phyloP scores from a whole-genome alignment of 2,329 filamentous ascomycete genomes.

The Colletotrichum graminicola region DNA sequence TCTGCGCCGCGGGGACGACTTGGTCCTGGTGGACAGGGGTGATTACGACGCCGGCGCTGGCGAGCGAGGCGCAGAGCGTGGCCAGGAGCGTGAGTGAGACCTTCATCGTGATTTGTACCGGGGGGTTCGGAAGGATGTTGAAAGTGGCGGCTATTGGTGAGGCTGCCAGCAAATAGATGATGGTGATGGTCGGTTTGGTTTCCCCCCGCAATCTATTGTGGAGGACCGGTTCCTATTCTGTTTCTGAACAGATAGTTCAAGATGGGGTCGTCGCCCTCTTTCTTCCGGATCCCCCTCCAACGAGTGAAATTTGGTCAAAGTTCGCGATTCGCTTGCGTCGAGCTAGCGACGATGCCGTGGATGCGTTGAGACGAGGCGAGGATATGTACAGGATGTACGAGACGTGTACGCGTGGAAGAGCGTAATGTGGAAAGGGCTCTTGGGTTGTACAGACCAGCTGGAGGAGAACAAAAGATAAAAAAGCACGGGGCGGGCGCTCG shows the following conservation, averaged over 20 bases:
- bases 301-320: not conserved
- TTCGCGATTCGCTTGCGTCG: conserved; percentile 25
- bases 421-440: conserved; percentile 5
- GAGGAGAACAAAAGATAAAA: not conserved
- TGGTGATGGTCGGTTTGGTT: not conserved
- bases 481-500: conserved; percentile 22
- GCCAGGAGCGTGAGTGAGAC: conserved; percentile 53
- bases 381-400: not conserved
- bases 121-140: not conserved
- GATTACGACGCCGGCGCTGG: conserved; percentile 66
- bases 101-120: conserved; percentile 54
- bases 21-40: conserved; percentile 65
- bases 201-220: not conserved
- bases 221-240: conserved; percentile 8
- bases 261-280: not conserved
- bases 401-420: not conserved
- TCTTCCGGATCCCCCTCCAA: not conserved
- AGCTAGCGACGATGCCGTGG: conserved; percentile 25
- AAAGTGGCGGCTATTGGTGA: conserved; percentile 22
- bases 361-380: conserved; percentile 14
- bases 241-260: conserved; percentile 18
- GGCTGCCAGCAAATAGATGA: conserved; percentile 19
- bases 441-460: conserved; percentile 35
- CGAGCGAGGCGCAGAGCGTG: conserved; percentile 60
- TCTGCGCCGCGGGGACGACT: conserved; percentile 55